Evolutionary conservation across 2,329 filamentous ascomycete species (phyloP), one percentile per base, ranked within the genome.

Genomic region (Alternaria atra): DNA sequence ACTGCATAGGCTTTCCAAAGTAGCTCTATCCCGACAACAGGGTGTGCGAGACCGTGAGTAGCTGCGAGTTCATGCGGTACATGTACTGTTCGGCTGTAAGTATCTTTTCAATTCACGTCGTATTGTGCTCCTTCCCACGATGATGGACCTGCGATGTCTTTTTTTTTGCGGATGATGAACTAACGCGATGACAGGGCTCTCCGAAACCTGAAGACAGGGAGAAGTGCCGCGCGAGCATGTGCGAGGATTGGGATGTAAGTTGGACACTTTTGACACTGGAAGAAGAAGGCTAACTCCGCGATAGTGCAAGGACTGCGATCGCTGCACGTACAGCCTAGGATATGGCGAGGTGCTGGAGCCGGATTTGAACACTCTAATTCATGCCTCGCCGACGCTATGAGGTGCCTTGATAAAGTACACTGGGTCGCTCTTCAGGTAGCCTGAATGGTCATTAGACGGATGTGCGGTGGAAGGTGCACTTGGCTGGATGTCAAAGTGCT

Each of bases 271-370:
- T 25, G 20, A 27, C 5, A 10, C 8, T 6, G 20, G 34, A 3
- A 9, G 43, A 32, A 27, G 25, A 35, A 6, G 34, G 17, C 44
- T 52, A 17, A 46, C 29, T 30, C 25, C 17, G 20, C 6, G 20
- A 17, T 27, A 62, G 60, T 62, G 60, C 52, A 34, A 34, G 23
- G 55, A 37, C n/a, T 62, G 60, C 17, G 60, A 62, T 43, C 60
- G 60, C 9, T 62, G 60, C 34, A 44, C 53, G 15, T 62, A 40
- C 29, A 52, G 17, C 12, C 17, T 42, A 7, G 47, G 42, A n/a
- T 42, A 43, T 13, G 58, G 53, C 9, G 54, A 20, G 8, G 42
- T 43, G 32, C 8, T 58, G 23, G 9, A 42, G 50, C 54, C 55
- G 6, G 54, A 58, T 37, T 5, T 58, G 12, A 29, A 20, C 27